Evolutionary conservation across 331 rosid genomes (phyloP).

Genomic region (Erythrophleum ivorense): DNA sequence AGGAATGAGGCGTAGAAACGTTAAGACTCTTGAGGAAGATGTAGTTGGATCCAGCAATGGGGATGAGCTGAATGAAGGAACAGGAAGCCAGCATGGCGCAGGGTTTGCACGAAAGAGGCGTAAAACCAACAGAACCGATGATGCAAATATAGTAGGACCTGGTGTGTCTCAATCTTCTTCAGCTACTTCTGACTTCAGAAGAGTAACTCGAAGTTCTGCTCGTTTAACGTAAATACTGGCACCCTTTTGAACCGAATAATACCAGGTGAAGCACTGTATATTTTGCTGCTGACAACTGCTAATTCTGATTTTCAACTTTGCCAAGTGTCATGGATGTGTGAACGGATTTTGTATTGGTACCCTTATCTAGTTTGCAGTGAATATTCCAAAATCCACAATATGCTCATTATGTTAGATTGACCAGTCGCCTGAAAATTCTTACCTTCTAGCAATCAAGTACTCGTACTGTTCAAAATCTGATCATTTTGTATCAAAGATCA

Average conservation of each 20-base stretch:
- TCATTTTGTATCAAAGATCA: not conserved
- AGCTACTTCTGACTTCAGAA: conserved; percentile 45
- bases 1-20: conserved; percentile 50
- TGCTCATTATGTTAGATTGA: conserved; percentile 1
- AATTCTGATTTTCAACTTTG: conserved; percentile 7
- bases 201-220: conserved; percentile 66
- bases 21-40: conserved; percentile 39
- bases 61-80: conserved; percentile 49
- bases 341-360: conserved; percentile 11
- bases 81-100: conserved; percentile 48
- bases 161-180: conserved; percentile 50
- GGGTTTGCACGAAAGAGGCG: conserved; percentile 45
- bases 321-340: conserved; percentile 20
- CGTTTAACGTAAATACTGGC: conserved; percentile 42
- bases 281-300: conserved; percentile 38
- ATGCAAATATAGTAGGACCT: conserved; percentile 46
- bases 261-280: conserved; percentile 35
- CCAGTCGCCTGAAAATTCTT: conserved; percentile 25
- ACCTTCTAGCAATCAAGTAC: conserved; percentile 25
- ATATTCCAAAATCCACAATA: conserved; percentile 10
- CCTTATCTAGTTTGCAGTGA: conserved; percentile 18
- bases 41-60: conserved; percentile 51
- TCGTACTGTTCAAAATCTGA: not conserved
- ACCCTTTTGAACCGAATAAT: conserved; percentile 16
- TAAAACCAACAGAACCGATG: conserved; percentile 25